Conservation (phyloP, 306 rosid species). For the Cucurbita pepo region DNA sequence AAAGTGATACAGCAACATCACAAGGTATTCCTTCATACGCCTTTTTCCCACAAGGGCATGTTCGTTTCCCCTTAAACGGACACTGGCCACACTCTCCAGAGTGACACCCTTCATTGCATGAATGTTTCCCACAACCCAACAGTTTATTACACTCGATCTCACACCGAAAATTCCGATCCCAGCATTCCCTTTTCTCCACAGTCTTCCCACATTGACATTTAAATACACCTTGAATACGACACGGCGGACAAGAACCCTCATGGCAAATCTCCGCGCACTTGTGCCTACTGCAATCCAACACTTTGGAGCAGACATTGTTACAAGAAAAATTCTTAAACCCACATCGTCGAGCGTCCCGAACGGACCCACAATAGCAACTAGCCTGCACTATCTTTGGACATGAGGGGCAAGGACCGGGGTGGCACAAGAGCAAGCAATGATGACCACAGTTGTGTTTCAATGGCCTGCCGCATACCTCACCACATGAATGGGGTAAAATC, state of each 20-base stretch:
- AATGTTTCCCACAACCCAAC: slow-evolving; percentile 70
- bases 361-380: slow-evolving; percentile 58
- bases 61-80: slow-evolving; percentile 68
- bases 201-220: slow-evolving; percentile 56
- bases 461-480: slow-evolving; percentile 65
- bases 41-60: slow-evolving; percentile 80
- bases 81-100: slow-evolving; percentile 63
- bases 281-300: slow-evolving; percentile 51
- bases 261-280: slow-evolving; percentile 54
- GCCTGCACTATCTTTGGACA: slow-evolving; percentile 68
- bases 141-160: slow-evolving; percentile 34
- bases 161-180: slow-evolving; percentile 51
- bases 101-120: slow-evolving; percentile 66
- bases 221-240: slow-evolving; percentile 28
- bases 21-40: slow-evolving; percentile 64
- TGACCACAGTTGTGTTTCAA: slow-evolving; percentile 70
- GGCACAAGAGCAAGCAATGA: slow-evolving; percentile 64
- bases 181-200: slow-evolving; percentile 63
- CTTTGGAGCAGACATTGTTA: slow-evolving; percentile 32
- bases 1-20: slow-evolving; percentile 51
- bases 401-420: slow-evolving; percentile 89
- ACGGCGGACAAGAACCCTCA: slow-evolving; percentile 50
- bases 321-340: slow-evolving; percentile 74
- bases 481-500: slow-evolving; percentile 87
- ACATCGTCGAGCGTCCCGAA: slow-evolving; percentile 53